Evolutionary conservation across 371 early-diverging fungal genomes (phyloP).

Genomic region (Mucor piriformis): DNA sequence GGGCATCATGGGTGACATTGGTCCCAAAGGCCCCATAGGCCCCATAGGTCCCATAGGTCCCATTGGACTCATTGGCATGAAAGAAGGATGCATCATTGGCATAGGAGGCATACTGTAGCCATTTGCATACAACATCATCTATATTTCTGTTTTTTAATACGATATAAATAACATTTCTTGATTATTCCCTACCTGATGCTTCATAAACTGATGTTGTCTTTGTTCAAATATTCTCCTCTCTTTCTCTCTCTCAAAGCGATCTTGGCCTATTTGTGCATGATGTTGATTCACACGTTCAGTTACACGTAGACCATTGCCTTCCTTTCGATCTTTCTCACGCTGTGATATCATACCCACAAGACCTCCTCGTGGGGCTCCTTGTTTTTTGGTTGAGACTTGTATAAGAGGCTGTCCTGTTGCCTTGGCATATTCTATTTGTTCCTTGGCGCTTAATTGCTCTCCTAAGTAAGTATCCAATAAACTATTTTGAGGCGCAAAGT

Average conservation of each 20-base stretch:
- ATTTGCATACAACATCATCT: conserved; percentile 52
- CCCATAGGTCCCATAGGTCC: conserved; percentile 22
- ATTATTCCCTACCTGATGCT: conserved; percentile 44
- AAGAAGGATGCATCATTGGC: conserved; percentile 29
- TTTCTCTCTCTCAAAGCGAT: conserved; percentile 47
- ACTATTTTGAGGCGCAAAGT: conserved; percentile 53
- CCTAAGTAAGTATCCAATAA: conserved; percentile 45
- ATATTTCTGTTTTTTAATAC: not conserved
- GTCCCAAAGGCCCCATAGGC: conserved; percentile 12
- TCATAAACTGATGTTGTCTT: conserved; percentile 50
- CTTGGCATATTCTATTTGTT: conserved; percentile 52
- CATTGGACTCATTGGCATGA: conserved; percentile 30
- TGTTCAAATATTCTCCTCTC: conserved; percentile 51
- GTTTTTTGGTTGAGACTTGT: conserved; percentile 44
- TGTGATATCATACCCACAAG: conserved; percentile 54
- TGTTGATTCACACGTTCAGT: conserved; percentile 43
- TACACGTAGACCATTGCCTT: conserved; percentile 40
- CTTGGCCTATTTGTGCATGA: conserved; percentile 29
- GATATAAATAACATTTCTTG: not conserved
- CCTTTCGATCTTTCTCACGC: conserved; percentile 45
- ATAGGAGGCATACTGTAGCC: conserved; percentile 33
- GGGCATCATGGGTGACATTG: conserved; percentile 7
- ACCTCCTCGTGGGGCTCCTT: conserved; percentile 45
- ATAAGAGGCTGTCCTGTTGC: conserved; percentile 56
- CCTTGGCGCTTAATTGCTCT: conserved; percentile 51